Percentiles rank a stretch among this genome's conserved stretches.
phyloP scores from a whole-genome alignment of 441 rosid genomes.

The Jatropha multifida region DNA sequence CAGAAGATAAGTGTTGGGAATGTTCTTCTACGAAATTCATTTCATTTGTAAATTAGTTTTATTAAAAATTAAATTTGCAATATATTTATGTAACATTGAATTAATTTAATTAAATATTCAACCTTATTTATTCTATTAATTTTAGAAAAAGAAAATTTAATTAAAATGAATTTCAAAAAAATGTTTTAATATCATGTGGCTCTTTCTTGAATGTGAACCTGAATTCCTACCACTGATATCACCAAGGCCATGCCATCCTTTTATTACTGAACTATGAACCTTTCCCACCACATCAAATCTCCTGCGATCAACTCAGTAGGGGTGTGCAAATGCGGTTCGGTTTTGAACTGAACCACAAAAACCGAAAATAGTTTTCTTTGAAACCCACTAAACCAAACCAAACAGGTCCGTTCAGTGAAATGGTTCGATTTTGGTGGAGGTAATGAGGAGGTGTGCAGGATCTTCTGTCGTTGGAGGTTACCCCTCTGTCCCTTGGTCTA shows the following conservation, averaged over 20 bases:
- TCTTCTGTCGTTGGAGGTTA: constrained; percentile 56
- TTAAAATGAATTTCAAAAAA: constrained; percentile 35
- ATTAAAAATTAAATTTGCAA: no score
- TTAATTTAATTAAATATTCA: no score
- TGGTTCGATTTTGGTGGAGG: constrained; percentile 21
- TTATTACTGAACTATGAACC: constrained; percentile 37
- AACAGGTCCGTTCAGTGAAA: no score
- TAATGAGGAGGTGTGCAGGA: constrained; percentile 64
- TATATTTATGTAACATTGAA: no score
- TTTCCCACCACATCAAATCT: constrained; percentile 85
- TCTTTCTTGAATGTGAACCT: constrained; percentile 73
- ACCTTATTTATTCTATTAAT: no score
- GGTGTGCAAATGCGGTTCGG: no score
- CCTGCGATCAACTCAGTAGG: constrained; percentile 39
- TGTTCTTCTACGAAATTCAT: no score
- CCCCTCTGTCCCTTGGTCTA: constrained; percentile 41
- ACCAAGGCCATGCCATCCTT: constrained; percentile 25
- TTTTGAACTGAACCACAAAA: no score
- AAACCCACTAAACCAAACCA: no score
- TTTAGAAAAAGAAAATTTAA: constrained; percentile 11
- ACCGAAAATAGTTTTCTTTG: no score
- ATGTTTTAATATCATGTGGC: constrained; percentile 56
- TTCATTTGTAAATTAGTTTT: no score
- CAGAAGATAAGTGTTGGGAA: no score
- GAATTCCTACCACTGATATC: constrained; percentile 80